Evolutionary conservation across 345 rosid species (phyloP).

Genomic region (Microcos paniculata): DNA sequence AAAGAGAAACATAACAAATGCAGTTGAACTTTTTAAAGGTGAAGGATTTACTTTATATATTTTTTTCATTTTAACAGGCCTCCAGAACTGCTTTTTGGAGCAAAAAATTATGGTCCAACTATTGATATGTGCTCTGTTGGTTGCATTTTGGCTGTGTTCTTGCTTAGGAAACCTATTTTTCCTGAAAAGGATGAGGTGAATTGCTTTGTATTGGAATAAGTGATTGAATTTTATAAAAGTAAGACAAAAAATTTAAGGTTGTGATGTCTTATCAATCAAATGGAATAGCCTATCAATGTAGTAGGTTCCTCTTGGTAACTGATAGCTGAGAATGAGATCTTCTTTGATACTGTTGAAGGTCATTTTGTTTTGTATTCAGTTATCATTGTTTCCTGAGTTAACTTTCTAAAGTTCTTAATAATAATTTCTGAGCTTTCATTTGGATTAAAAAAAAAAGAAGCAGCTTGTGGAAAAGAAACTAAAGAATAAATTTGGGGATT

Average conservation of each 20-base stretch:
- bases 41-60: neutral
- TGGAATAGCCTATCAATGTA: neutral
- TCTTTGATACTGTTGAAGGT: neutral
- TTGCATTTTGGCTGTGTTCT: conserved; percentile 91
- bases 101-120: conserved; percentile 93
- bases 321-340: neutral
- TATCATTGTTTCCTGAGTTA: neutral
- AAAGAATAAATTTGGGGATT: neutral
- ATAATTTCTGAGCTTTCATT: neutral
- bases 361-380: neutral
- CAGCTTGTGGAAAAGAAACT: neutral
- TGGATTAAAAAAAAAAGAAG: neutral
- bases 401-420: neutral
- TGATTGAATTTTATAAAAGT: neutral
- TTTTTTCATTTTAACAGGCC: conserved; percentile 52
- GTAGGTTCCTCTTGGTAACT: neutral
- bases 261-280: neutral
- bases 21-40: neutral
- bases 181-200: conserved; percentile 92
- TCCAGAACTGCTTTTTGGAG: conserved; percentile 93
- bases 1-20: neutral
- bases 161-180: conserved; percentile 84
- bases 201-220: neutral
- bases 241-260: neutral
- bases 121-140: conserved; percentile 99